Conservation (phyloP, 441 rosid genomes). For the Adansonia rubrostipa region DNA sequence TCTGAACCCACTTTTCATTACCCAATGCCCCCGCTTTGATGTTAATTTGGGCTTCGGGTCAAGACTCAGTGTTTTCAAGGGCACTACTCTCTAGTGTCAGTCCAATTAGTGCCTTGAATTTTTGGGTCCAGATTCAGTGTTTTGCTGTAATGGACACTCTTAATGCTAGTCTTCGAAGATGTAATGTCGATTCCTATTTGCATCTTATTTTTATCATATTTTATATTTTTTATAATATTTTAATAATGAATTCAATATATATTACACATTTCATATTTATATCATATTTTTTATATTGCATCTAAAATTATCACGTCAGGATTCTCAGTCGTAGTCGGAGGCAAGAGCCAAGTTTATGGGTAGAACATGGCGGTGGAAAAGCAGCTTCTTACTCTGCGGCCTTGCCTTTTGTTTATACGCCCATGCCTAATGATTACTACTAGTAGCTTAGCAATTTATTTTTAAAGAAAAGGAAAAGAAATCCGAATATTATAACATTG, state of each 20-base stretch:
- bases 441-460: not conserved
- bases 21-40: not conserved
- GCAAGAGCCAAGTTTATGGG: not conserved
- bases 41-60: not conserved
- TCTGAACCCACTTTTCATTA: not conserved
- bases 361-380: constrained; percentile 9
- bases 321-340: too few species aligned
- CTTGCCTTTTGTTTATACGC: constrained; percentile 13
- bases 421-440: constrained; percentile 23
- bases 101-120: not conserved
- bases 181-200: too few species aligned
- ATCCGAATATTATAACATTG: not conserved
- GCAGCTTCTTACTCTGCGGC: not conserved
- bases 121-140: not conserved
- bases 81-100: not conserved
- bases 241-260: too few species aligned
- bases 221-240: too few species aligned
- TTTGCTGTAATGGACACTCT: not conserved
- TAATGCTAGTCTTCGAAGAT: not conserved
- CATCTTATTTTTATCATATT: too few species aligned
- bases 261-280: too few species aligned
- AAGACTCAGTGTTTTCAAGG: not conserved
- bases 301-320: too few species aligned
- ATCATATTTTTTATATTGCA: too few species aligned
- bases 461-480: not conserved